These are phyloP conservation scores for Erodium trifolium DNA, from an alignment of 441 rosid genomes.

Conservation along the genomic window DNA sequence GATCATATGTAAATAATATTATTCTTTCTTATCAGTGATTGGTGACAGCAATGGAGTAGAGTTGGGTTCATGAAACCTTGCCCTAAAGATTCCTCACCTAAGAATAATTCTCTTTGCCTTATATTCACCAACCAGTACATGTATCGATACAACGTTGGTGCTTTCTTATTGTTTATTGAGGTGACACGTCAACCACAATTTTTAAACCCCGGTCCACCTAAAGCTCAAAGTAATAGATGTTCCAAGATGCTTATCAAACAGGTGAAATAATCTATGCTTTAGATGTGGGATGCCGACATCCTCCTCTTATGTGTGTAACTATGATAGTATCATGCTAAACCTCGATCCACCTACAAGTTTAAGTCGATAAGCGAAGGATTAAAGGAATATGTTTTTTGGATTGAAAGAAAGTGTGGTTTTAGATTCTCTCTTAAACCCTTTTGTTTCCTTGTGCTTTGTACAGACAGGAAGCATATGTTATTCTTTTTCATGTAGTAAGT, in stretches of 20 bases:
- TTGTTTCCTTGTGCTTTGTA: neutral
- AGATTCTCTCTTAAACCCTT: neutral
- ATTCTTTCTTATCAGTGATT: constrained; percentile 2
- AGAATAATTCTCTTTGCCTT: neutral
- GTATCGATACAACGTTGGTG: neutral
- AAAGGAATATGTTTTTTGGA: neutral
- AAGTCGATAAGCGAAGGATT: no score
- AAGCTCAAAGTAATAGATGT: neutral
- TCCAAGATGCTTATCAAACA: no score
- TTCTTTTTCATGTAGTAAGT: neutral
- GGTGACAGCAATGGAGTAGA: neutral
- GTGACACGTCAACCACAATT: neutral
- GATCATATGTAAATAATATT: neutral
- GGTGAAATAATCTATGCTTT: no score
- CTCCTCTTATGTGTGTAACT: no score
- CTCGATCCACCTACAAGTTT: no score
- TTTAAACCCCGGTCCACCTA: neutral
- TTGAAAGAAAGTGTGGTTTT: neutral
- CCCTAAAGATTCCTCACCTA: neutral
- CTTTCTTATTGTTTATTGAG: neutral
- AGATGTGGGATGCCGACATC: neutral
- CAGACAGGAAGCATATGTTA: neutral
- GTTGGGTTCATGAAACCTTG: neutral
- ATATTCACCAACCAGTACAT: neutral
- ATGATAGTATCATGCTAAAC: no score